Conservation (phyloP, 208 protist species). For the Novymonas esmeraldas region DNA sequence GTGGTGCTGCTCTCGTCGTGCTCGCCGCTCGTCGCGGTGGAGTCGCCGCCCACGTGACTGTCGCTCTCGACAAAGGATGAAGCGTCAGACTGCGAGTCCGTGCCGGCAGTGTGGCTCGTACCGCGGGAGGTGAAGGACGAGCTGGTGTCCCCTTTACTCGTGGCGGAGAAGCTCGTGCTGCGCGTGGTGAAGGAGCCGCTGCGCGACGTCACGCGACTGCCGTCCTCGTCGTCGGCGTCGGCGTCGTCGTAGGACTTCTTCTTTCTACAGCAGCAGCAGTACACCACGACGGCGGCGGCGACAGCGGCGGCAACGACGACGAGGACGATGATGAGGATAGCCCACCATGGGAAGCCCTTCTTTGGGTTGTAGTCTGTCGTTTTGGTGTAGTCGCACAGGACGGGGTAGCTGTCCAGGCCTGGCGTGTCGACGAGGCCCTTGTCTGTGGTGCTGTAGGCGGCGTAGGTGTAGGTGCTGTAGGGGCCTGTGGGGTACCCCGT, state of each 20-base stretch:
- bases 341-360: constrained; percentile 19
- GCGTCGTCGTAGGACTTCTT: not conserved
- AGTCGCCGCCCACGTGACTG: too few species aligned
- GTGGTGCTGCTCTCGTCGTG: too few species aligned
- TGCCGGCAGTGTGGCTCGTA: not conserved
- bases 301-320: constrained; percentile 4
- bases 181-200: constrained; percentile 16
- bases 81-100: too few species aligned
- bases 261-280: constrained; percentile 21
- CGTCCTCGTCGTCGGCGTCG: constrained; percentile 11
- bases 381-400: not conserved
- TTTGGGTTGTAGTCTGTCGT: not conserved
- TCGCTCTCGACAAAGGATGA: too few species aligned
- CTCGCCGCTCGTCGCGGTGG: too few species aligned
- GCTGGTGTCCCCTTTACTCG: not conserved
- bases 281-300: not conserved
- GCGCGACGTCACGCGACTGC: constrained; percentile 4
- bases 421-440: constrained; percentile 13
- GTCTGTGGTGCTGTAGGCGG: constrained; percentile 9
- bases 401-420: constrained; percentile 1
- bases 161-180: not conserved
- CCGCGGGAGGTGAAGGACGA: constrained; percentile 6
- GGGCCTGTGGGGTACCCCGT: constrained; percentile 9
- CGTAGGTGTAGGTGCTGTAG: constrained; percentile 4
- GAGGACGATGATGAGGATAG: constrained; percentile 19